These are phyloP conservation scores for Trypanosoma cruzi DNA, from an alignment of 208 protist genomes.

Conservation along the genomic window DNA sequence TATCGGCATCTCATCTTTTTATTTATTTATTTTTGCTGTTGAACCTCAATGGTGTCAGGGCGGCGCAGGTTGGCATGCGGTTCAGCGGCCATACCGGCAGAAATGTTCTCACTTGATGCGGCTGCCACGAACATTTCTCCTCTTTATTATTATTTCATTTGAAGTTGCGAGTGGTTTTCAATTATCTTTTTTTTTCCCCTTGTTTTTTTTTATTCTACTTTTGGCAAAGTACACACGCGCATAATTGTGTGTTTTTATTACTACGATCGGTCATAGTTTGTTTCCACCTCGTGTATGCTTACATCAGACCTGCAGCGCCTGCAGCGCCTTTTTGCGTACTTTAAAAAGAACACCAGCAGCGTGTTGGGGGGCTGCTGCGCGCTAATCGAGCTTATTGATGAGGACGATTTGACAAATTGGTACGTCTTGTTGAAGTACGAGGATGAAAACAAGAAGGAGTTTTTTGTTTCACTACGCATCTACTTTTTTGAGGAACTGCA, in stretches of 20 bases:
- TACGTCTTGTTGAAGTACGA: conserved; percentile 76
- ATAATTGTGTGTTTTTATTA: conserved; percentile 15
- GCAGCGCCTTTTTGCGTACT: conserved; percentile 55
- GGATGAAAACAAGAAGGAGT: conserved; percentile 65
- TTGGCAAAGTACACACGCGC: no score
- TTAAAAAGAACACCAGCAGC: conserved; percentile 49
- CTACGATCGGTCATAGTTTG: neutral
- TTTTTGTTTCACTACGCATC: conserved; percentile 65
- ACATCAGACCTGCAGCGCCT: conserved; percentile 49
- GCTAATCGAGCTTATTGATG: conserved; percentile 62
- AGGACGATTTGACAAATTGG: conserved; percentile 80
- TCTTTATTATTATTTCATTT: conserved; percentile 16
- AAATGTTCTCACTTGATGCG: no score
- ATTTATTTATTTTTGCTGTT: no score
- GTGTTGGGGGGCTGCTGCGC: conserved; percentile 26
- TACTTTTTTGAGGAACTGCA: conserved; percentile 52
- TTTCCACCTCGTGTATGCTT: conserved; percentile 1
- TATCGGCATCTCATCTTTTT: no score
- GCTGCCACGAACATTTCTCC: no score
- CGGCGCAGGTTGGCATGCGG: no score
- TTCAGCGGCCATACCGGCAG: no score
- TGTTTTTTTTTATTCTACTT: conserved; percentile 21
- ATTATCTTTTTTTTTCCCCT: conserved; percentile 17
- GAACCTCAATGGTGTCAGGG: no score
- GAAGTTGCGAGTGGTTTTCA: conserved; percentile 11